These are phyloP conservation scores for Aureobasidium musti DNA, from an alignment of 2,329 filamentous ascomycete genomes.

Conservation along the genomic window DNA sequence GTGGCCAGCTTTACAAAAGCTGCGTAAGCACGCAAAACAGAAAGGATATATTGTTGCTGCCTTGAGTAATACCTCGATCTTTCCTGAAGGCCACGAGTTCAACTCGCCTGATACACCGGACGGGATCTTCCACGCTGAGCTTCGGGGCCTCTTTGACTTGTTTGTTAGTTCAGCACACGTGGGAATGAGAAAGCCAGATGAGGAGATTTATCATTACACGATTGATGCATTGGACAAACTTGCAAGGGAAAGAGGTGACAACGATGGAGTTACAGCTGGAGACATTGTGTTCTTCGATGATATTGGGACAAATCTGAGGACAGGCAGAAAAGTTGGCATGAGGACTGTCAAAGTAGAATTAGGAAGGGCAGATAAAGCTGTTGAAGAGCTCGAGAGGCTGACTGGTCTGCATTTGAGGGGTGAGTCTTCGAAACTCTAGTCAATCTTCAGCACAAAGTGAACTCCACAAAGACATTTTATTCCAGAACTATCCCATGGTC, in stretches of 20 bases:
- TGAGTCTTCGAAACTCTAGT: not conserved
- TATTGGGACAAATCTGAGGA: constrained; percentile 90
- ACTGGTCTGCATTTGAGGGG: constrained; percentile 64
- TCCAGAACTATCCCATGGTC: too few relatives aligned
- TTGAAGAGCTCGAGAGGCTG: constrained; percentile 73
- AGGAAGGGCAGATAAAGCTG: constrained; percentile 76
- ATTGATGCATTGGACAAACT: constrained; percentile 66
- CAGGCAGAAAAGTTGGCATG: constrained; percentile 72
- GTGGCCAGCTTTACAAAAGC: constrained; percentile 73
- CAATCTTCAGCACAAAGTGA: too few relatives aligned
- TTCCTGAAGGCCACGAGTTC: constrained; percentile 72
- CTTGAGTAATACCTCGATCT: constrained; percentile 86
- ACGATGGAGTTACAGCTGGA: constrained; percentile 58
- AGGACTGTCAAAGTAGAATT: constrained; percentile 81
- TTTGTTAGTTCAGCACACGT: constrained; percentile 86
- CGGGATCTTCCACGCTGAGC: constrained; percentile 49
- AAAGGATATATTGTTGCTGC: constrained; percentile 70
- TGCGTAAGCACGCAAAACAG: constrained; percentile 51
- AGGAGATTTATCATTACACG: constrained; percentile 75
- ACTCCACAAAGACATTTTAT: too few relatives aligned
- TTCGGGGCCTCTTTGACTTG: constrained; percentile 74
- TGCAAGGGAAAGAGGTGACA: constrained; percentile 57
- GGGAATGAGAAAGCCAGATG: constrained; percentile 84
- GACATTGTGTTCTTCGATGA: constrained; percentile 90
- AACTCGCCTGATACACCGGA: constrained; percentile 51